Conservation (phyloP, 129 eudicot genomes). For the Rutidosis leptorrhynchoides region DNA sequence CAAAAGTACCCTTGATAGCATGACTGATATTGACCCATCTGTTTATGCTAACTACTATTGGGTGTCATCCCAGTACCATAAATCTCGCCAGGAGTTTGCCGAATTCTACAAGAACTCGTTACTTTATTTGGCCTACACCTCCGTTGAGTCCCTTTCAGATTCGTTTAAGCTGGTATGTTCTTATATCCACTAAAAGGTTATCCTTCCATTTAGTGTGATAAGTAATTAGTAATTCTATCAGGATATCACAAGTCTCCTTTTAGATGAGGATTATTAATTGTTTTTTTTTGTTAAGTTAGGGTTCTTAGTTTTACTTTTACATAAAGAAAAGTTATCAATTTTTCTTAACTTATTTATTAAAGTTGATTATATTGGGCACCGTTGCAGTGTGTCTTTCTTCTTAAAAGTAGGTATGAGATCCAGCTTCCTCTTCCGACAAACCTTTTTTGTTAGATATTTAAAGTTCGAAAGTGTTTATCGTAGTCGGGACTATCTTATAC, state of each 20-base stretch:
- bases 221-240: no score
- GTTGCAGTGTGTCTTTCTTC: neutral
- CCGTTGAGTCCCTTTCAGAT: constrained; percentile 82
- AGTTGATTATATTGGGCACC: no score
- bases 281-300: neutral
- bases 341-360: neutral
- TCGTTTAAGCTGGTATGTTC: constrained; percentile 75
- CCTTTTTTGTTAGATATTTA: neutral
- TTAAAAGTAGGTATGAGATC: neutral
- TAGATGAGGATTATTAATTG: neutral
- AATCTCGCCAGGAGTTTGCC: constrained; percentile 82
- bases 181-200: constrained; percentile 2
- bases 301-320: neutral
- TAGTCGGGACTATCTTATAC: neutral
- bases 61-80: constrained; percentile 92
- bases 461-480: no score
- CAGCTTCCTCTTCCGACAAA: neutral
- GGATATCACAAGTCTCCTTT: neutral
- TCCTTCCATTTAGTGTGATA: neutral
- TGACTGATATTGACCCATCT: constrained; percentile 95
- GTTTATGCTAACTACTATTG: constrained; percentile 91
- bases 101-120: constrained; percentile 91
- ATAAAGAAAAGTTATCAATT: neutral
- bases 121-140: constrained; percentile 82
- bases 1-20: constrained; percentile 81